phyloP scores from a whole-genome alignment of 1,139 yeast species.

The Candida sp. region DNA sequence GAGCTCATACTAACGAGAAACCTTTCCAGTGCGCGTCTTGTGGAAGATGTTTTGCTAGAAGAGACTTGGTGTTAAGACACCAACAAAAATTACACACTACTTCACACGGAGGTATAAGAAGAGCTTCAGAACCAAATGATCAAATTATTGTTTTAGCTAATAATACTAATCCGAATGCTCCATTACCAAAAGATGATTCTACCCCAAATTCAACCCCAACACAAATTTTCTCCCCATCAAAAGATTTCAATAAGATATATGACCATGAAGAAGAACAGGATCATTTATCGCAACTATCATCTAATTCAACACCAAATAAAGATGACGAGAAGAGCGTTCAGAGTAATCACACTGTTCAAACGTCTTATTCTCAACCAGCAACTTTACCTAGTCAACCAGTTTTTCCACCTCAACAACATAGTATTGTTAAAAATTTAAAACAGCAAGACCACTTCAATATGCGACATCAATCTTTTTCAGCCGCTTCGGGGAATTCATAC shows the following conservation, averaged over 20 bases:
- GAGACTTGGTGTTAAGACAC: constrained; percentile 47
- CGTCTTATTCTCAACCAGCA: not conserved
- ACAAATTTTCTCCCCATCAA: constrained; percentile 1
- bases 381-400: constrained; percentile 3
- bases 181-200: constrained; percentile 23
- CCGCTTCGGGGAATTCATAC: constrained; percentile 71
- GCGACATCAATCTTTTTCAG: constrained; percentile 80
- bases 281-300: constrained; percentile 2
- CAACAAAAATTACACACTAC: constrained; percentile 39
- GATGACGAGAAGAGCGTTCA: constrained; percentile 2
- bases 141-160: constrained; percentile 42
- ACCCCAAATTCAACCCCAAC: constrained; percentile 4
- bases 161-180: constrained; percentile 43
- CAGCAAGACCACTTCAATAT: constrained; percentile 9
- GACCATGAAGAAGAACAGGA: constrained; percentile 3
- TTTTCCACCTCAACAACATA: constrained; percentile 5
- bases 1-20: constrained; percentile 95
- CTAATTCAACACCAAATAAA: constrained; percentile 4
- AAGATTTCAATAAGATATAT: constrained; percentile 1
- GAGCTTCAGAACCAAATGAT: constrained; percentile 23
- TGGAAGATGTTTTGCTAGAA: constrained; percentile 47
- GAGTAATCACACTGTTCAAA: not conserved
- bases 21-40: constrained; percentile 68
- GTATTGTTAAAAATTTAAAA: constrained; percentile 4
- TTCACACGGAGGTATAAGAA: constrained; percentile 20